Conservation (phyloP, 495 filamentous ascomycete genomes). For the Podospora anserina region DNA sequence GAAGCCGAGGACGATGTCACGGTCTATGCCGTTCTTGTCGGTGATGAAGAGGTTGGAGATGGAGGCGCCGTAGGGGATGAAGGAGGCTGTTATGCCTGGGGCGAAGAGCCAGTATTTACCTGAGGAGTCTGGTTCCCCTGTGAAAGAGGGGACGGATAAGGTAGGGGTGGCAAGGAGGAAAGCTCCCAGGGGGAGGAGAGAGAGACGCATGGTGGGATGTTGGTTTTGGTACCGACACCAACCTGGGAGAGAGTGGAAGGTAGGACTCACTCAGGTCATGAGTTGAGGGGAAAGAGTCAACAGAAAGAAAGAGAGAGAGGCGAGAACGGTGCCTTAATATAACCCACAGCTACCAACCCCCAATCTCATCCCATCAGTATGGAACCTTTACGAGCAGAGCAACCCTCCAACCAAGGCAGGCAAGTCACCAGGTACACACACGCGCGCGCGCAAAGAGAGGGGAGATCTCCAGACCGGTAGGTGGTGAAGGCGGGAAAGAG, state of each 20-base stretch:
- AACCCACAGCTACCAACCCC: not conserved
- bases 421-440: not conserved
- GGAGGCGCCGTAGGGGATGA: constrained; percentile 77
- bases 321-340: not conserved
- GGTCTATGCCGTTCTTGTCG: constrained; percentile 60
- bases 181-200: constrained; percentile 10
- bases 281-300: not conserved
- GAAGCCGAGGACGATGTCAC: constrained; percentile 74
- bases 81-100: constrained; percentile 65
- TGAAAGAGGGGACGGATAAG: constrained; percentile 1
- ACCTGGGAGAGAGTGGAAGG: not conserved
- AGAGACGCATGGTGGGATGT: constrained; percentile 10
- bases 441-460: not conserved
- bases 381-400: not conserved
- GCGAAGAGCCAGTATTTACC: constrained; percentile 71
- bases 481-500: not conserved
- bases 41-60: constrained; percentile 71
- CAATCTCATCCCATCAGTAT: not conserved
- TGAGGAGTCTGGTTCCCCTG: constrained; percentile 38
- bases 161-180: constrained; percentile 5
- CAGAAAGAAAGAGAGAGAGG: not conserved
- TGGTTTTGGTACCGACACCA: not conserved
- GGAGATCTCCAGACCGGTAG: not conserved
- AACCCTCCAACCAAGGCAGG: not conserved
- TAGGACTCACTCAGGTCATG: not conserved